Base-by-base conservation (phyloP, 225 moss, liverwort and hornwort species). In the Marchantia polymorpha region DNA sequence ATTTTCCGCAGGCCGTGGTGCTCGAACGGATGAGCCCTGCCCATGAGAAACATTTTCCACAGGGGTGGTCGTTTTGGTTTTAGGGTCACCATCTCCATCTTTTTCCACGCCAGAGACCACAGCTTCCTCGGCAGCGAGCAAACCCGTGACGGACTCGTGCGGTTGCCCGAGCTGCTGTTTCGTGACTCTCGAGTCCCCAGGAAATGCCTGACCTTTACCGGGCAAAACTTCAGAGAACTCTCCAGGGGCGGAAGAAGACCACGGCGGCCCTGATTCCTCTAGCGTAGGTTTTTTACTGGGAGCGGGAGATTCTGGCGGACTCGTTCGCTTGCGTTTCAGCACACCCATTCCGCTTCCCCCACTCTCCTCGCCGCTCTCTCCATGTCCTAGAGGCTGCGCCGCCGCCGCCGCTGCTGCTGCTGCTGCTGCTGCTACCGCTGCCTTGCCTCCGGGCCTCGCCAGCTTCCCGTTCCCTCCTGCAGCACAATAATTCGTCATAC, bases 31-130 rank as follows among this genome's bases (percentile, higher is more conserved):
- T 23, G 11, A 19, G 56, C 80, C 80, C 80, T 87, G 87, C 13
- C 87, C 87, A 70, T 87, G 82, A 10, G 87, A 87, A 6, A 87
- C 52, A 68, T 87, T 87, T 58, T 84, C 87, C 47, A 87, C 69
- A 54, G 74, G 74, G 29, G 52, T 29, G 4, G 76, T 64, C 30
- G 72, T 8, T 69, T 72, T 76, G 61, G 20, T 84, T 74, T 84
- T 84, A 23, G 77, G 80, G 14, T 77, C 82, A 26, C 48, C 49
- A 74, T 87, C 82, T 7, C 73, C 82, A 59, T 84, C 87, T 47
- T 84, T 82, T 68, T 84, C 84, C 26, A 80, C 76, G 51, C 65
- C 72, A 27, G 82, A 77, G 16, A 79, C 75, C 66, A 77, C 77
- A 10, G 69, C 65, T 63, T 84, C 87, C 64, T 84, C 84, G n/a